phyloP scores from a whole-genome alignment of 768 basidiomycete species.

The Termitomyces titanicus region DNA sequence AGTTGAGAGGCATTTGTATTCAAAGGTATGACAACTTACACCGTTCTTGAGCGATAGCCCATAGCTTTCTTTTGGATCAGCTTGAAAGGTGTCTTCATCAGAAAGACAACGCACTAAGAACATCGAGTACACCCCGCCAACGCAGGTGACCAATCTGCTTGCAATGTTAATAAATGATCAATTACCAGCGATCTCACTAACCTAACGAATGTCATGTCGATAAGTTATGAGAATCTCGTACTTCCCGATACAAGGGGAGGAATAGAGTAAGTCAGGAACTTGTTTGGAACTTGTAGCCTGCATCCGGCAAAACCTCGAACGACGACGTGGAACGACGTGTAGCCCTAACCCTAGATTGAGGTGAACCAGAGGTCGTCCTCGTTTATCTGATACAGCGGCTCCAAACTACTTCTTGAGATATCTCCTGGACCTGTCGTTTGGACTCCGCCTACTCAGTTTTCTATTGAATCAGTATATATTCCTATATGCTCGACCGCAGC shows the following conservation, averaged over 20 bases:
- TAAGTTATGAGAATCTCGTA: background rate
- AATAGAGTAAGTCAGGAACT: background rate
- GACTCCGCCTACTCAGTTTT: too few species aligned
- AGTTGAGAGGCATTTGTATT: background rate
- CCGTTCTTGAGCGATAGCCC: conserved; percentile 95
- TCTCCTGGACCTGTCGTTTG: too few species aligned
- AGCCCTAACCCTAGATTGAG: conserved; percentile 25
- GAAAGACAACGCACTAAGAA: conserved; percentile 63
- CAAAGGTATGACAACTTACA: conserved; percentile 41
- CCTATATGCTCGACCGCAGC: too few species aligned
- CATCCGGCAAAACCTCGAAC: conserved; percentile 12
- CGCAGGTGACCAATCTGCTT: conserved; percentile 68
- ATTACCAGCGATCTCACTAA: background rate
- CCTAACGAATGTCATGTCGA: conserved; percentile 24
- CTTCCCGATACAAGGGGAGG: background rate
- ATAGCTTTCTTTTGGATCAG: conserved; percentile 45
- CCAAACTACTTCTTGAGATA: too few species aligned
- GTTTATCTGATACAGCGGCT: too few species aligned
- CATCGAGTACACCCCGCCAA: conserved; percentile 88
- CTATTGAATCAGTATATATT: too few species aligned
- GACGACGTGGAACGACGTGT: conserved; percentile 23
- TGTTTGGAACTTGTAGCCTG: background rate
- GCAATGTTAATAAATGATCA: background rate
- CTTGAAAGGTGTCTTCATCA: background rate
- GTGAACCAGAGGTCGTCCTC: too few species aligned